Evolutionary conservation across 768 basidiomycete genomes (phyloP).

Genomic region (Rhodocollybia butyracea): DNA sequence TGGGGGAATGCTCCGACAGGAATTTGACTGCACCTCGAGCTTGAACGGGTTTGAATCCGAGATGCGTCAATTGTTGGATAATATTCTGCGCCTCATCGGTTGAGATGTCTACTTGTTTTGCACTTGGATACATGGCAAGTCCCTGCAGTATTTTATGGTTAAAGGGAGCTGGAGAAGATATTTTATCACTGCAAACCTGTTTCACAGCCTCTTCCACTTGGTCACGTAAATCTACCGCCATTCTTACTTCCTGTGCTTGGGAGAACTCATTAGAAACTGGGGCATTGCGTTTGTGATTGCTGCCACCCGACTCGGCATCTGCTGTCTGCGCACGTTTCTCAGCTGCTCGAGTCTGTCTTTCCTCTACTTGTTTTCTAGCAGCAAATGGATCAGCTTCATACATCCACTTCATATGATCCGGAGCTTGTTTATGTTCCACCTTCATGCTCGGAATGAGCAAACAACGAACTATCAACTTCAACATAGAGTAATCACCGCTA

Average conservation of each 20-base stretch:
- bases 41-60: constrained; percentile 67
- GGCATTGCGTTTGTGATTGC: constrained; percentile 12
- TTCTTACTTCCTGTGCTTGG: constrained; percentile 71
- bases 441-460: constrained; percentile 3
- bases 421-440: constrained; percentile 61
- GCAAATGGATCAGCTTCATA: constrained; percentile 85
- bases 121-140: constrained; percentile 43
- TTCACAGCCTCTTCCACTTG: constrained; percentile 80
- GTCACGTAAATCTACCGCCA: constrained; percentile 74
- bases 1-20: constrained; percentile 51
- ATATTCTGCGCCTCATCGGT: constrained; percentile 41
- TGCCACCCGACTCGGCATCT: constrained; percentile 2
- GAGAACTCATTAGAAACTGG: constrained; percentile 33
- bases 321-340: constrained; percentile 36
- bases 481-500: constrained; percentile 32
- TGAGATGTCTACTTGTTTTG: constrained; percentile 32
- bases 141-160: constrained; percentile 34
- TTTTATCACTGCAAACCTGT: constrained; percentile 41
- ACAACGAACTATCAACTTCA: not conserved
- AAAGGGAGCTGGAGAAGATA: not conserved
- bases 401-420: constrained; percentile 80
- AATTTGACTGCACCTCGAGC: constrained; percentile 51
- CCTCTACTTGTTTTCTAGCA: constrained; percentile 63
- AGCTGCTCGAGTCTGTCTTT: constrained; percentile 57
- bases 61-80: constrained; percentile 49